Conservation (phyloP, 1,139 yeast genomes). For the Candida tetrigidarum region DNA sequence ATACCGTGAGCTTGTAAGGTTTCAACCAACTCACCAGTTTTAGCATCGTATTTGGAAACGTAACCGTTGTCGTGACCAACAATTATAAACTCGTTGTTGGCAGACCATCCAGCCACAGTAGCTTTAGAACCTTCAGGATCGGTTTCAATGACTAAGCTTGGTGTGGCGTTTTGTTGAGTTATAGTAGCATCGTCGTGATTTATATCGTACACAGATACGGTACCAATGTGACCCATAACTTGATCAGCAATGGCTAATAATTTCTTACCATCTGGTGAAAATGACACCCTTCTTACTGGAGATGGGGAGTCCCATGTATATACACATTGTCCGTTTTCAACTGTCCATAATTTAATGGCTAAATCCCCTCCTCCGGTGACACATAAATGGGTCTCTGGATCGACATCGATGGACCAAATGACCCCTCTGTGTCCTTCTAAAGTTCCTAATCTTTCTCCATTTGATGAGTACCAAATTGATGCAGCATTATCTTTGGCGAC, state of each 20-base stretch:
- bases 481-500: constrained; percentile 89
- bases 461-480: constrained; percentile 93
- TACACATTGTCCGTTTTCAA: constrained; percentile 75
- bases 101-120: constrained; percentile 90
- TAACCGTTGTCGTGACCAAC: constrained; percentile 90
- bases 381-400: constrained; percentile 65
- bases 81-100: constrained; percentile 71
- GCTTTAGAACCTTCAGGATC: constrained; percentile 66
- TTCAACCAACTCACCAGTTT: constrained; percentile 69
- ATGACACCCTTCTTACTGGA: constrained; percentile 90
- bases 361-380: constrained; percentile 94
- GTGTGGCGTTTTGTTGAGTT: constrained; percentile 46
- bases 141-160: constrained; percentile 67
- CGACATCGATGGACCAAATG: constrained; percentile 93
- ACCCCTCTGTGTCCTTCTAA: constrained; percentile 88
- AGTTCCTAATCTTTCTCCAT: constrained; percentile 97
- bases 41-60: constrained; percentile 78
- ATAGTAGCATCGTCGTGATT: constrained; percentile 42
- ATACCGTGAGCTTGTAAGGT: constrained; percentile 67
- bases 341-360: constrained; percentile 84
- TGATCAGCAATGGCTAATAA: constrained; percentile 85
- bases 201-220: constrained; percentile 69
- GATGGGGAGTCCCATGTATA: constrained; percentile 78
- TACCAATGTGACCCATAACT: constrained; percentile 90
- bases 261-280: constrained; percentile 72